These are phyloP conservation scores for Dimocarpus longan DNA, from an alignment of 345 rosid species.

Conservation along the genomic window DNA sequence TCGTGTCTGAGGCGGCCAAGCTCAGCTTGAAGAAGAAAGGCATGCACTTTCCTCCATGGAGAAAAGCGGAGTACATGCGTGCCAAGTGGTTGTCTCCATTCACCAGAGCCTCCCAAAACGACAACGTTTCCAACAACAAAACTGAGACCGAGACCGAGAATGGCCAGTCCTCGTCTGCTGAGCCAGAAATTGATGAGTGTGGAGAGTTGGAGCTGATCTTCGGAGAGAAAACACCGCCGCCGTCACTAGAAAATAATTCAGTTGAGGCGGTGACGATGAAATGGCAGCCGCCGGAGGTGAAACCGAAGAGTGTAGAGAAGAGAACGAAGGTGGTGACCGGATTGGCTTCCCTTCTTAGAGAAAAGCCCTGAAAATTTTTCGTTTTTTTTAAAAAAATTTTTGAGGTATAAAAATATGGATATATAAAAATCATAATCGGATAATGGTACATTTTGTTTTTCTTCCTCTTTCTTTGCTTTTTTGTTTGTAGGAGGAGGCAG, in stretches of 20 bases:
- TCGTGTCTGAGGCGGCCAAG: constrained; percentile 87
- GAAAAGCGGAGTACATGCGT: constrained; percentile 81
- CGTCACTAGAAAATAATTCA: not conserved
- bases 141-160: constrained; percentile 21
- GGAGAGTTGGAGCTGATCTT: constrained; percentile 70
- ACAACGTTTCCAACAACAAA: not conserved
- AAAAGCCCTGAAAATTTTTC: constrained; percentile 55
- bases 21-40: constrained; percentile 93
- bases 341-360: constrained; percentile 79
- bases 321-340: constrained; percentile 81
- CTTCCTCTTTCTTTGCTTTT: not conserved
- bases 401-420: constrained; percentile 22
- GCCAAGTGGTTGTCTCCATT: constrained; percentile 88
- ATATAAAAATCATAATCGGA: constrained; percentile 24
- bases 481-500: constrained; percentile 18
- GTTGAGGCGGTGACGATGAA: constrained; percentile 13
- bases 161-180: not conserved
- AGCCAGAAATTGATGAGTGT: constrained; percentile 12
- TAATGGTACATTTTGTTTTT: constrained; percentile 24
- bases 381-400: constrained; percentile 22
- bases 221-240: constrained; percentile 38
- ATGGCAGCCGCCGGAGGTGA: constrained; percentile 66
- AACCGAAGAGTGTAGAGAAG: constrained; percentile 57
- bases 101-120: constrained; percentile 37
- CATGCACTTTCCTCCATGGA: constrained; percentile 94